phyloP scores from a whole-genome alignment of 2,329 filamentous ascomycete species.

The Fusarium bulbicola region DNA sequence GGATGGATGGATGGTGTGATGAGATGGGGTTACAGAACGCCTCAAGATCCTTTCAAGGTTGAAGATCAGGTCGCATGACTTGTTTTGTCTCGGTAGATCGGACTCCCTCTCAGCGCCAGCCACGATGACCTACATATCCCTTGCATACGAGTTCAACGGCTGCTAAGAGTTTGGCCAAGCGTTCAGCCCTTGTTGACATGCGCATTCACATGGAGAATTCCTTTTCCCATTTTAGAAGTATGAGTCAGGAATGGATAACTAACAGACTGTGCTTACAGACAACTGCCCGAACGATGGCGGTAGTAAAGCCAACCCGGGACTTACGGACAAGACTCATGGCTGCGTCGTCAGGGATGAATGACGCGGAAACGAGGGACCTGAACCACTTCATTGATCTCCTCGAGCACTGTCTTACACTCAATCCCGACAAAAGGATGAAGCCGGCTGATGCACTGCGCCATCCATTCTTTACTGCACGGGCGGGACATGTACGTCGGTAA shows the following conservation, averaged over 20 bases:
- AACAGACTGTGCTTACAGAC: slow-evolving; percentile 58
- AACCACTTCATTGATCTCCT: slow-evolving; percentile 87
- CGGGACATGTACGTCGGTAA: slow-evolving; percentile 40
- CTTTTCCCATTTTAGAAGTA: slow-evolving; percentile 22
- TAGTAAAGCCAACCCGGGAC: slow-evolving; percentile 81
- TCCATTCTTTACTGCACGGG: slow-evolving; percentile 75
- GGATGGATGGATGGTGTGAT: slow-evolving; percentile 7
- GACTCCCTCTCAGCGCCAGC: slow-evolving; percentile 22
- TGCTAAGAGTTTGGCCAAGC: slow-evolving; percentile 16
- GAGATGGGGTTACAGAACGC: slow-evolving; percentile 14
- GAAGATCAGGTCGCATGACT: slow-evolving; percentile 29
- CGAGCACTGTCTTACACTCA: slow-evolving; percentile 86
- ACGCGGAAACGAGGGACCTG: slow-evolving; percentile 79
- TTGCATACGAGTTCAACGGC: slow-evolving; percentile 34
- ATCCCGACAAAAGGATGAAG: slow-evolving; percentile 91
- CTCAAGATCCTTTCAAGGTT: slow-evolving; percentile 26
- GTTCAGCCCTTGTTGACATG: slow-evolving; percentile 25
- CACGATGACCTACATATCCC: slow-evolving; percentile 35
- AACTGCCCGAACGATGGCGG: slow-evolving; percentile 71
- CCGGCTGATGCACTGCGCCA: slow-evolving; percentile 88
- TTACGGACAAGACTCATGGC: slow-evolving; percentile 82
- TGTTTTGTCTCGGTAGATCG: slow-evolving; percentile 33
- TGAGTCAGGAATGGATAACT: slow-evolving; percentile 25
- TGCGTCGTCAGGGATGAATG: slow-evolving; percentile 76
- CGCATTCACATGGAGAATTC: slow-evolving; percentile 7